phyloP scores from a whole-genome alignment of 495 filamentous ascomycete genomes.

The Schizothecium vesticola region DNA sequence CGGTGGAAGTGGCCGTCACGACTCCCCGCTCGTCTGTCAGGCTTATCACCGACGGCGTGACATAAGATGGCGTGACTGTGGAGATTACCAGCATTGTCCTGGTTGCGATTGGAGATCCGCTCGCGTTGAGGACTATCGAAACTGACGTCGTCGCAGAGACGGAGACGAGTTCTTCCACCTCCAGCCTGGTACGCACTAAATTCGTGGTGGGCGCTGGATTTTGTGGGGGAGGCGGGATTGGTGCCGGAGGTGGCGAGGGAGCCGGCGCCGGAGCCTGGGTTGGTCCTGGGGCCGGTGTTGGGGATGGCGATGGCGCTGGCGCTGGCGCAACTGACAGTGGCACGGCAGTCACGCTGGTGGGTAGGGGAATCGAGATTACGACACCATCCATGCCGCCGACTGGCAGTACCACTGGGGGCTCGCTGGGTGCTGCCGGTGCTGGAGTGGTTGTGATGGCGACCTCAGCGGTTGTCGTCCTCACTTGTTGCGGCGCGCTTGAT shows the following conservation, averaged over 20 bases:
- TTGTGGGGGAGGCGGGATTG: background rate
- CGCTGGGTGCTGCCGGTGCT: background rate
- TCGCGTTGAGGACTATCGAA: background rate
- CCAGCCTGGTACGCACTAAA: background rate
- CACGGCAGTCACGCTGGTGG: background rate
- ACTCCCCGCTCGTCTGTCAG: constrained; percentile 22
- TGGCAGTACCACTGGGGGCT: background rate
- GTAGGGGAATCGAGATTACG: background rate
- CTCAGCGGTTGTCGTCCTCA: background rate
- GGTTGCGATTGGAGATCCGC: background rate
- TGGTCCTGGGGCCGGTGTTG: background rate
- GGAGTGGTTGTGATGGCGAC: background rate
- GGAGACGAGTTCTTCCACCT: background rate
- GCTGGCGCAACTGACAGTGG: background rate
- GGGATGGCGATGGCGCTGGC: background rate
- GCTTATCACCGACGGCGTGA: constrained; percentile 14
- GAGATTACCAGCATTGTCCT: background rate
- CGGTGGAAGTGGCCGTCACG: constrained; percentile 21
- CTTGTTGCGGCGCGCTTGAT: background rate
- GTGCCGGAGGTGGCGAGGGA: background rate
- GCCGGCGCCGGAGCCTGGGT: background rate
- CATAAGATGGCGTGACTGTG: constrained; percentile 11
- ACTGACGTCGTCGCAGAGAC: background rate
- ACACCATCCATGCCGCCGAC: background rate
- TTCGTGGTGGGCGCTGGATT: background rate